Percentiles rank a stretch among this genome's conserved stretches.
phyloP scores from a whole-genome alignment of 2,329 filamentous ascomycete genomes.

The Gaeumannomyces sp. region DNA sequence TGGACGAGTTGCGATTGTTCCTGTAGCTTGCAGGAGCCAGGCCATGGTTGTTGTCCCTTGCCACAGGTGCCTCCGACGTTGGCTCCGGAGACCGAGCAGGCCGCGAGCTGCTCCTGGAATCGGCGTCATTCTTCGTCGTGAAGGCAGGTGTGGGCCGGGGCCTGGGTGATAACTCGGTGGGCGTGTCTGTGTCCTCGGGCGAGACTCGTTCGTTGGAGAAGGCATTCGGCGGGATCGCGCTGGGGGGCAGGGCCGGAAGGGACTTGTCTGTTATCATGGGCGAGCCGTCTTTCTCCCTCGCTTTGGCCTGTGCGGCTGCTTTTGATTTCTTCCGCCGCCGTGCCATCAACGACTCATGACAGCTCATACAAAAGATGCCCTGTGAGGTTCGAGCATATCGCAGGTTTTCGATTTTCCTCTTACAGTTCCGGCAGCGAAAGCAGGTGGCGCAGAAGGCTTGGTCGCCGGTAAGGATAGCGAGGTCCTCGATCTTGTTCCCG shows the following conservation, averaged over 20 bases:
- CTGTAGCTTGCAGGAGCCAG: constrained; percentile 72
- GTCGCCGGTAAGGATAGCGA: constrained; percentile 94
- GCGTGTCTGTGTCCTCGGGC: constrained; percentile 54
- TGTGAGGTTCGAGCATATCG: constrained; percentile 96
- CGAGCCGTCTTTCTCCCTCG: constrained; percentile 56
- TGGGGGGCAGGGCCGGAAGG: constrained; percentile 81
- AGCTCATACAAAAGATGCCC: constrained; percentile 99
- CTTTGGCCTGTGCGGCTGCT: constrained; percentile 54
- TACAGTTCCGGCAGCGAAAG: constrained; percentile 96
- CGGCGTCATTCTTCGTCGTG: constrained; percentile 44
- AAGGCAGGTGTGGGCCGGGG: constrained; percentile 41
- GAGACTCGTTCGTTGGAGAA: constrained; percentile 56
- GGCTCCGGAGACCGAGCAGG: constrained; percentile 51
- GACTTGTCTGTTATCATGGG: constrained; percentile 83
- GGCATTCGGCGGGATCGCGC: constrained; percentile 55
- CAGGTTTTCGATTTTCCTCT: constrained; percentile 96
- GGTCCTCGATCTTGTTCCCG: constrained; percentile 94
- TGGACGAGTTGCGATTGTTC: constrained; percentile 67
- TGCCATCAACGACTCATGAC: constrained; percentile 94
- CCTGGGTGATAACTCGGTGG: constrained; percentile 62
- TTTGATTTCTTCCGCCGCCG: constrained; percentile 82
- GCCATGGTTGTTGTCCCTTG: constrained; percentile 42
- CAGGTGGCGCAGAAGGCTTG: constrained; percentile 97
- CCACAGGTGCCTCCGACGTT: constrained; percentile 29
- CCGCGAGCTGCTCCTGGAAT: constrained; percentile 48